Conservation (phyloP, 108 stramenopile species). For the Cyclotella baltica region DNA sequence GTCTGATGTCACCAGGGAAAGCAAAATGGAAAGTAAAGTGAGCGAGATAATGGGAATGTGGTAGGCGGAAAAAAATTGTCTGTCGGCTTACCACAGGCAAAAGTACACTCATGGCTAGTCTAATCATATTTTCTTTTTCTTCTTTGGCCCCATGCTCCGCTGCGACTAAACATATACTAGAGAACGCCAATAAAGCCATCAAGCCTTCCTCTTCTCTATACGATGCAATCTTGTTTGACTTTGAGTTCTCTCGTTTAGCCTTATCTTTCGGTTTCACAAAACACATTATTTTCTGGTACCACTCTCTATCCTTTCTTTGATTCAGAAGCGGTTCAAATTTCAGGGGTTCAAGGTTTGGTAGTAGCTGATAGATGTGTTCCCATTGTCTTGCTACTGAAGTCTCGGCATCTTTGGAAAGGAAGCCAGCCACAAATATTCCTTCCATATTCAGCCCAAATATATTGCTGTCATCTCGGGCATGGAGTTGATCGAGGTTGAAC, state of each 20-base stretch:
- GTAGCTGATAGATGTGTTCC: conserved; percentile 46
- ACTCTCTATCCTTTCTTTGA: conserved; percentile 45
- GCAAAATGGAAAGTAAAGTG: not conserved
- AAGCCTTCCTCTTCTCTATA: conserved; percentile 72
- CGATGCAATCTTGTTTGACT: conserved; percentile 45
- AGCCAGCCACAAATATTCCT: conserved; percentile 61
- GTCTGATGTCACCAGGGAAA: conserved; percentile 18
- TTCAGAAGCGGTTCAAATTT: conserved; percentile 47
- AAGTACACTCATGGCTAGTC: conserved; percentile 65
- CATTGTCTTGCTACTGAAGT: conserved; percentile 59
- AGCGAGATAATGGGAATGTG: not conserved
- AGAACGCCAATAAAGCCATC: conserved; percentile 62
- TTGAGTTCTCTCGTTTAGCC: conserved; percentile 34
- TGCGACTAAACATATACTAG: conserved; percentile 58
- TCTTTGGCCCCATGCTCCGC: conserved; percentile 44
- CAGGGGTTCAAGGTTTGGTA: conserved; percentile 57
- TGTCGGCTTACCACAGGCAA: conserved; percentile 72
- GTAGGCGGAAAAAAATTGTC: not conserved
- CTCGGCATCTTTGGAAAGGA: conserved; percentile 35
- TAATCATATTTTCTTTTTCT: conserved; percentile 41
- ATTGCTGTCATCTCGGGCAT: conserved; percentile 48
- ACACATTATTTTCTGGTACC: conserved; percentile 58
- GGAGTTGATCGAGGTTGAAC: conserved; percentile 66
- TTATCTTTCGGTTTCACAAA: no score
- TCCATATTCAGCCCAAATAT: conserved; percentile 71